phyloP scores from a whole-genome alignment of 1,139 yeast species.

The Hansenula sp. region DNA sequence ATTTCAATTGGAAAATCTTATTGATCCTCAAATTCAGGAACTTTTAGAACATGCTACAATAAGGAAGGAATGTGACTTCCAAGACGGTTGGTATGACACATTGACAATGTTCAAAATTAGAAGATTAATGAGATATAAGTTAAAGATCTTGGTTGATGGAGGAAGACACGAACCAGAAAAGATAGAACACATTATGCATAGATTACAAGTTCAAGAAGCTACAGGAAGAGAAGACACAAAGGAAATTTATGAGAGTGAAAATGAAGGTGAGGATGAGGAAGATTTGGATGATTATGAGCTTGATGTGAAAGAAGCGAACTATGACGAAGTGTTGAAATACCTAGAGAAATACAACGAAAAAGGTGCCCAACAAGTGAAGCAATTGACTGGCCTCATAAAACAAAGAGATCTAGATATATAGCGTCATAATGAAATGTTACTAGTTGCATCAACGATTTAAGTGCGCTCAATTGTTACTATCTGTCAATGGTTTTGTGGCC shows the following conservation, averaged over 20 bases:
- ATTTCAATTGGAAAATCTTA: conserved; percentile 78
- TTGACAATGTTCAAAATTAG: conserved; percentile 62
- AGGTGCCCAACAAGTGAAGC: conserved; percentile 35
- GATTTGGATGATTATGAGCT: conserved; percentile 13
- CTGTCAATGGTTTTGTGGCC: background rate
- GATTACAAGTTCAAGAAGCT: conserved; percentile 17
- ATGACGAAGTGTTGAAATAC: conserved; percentile 34
- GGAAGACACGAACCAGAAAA: conserved; percentile 29
- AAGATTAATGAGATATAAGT: conserved; percentile 66
- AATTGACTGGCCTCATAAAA: conserved; percentile 43
- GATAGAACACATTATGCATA: conserved; percentile 25
- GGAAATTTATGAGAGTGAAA: conserved; percentile 11
- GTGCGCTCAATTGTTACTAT: too few species aligned
- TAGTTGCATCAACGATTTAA: background rate
- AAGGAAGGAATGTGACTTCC: conserved; percentile 40
- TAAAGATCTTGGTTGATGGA: conserved; percentile 48
- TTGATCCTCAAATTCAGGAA: conserved; percentile 56
- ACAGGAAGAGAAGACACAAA: conserved; percentile 20
- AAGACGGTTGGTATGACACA: conserved; percentile 74
- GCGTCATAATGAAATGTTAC: background rate
- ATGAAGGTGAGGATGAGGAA: conserved; percentile 20
- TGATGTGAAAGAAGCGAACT: conserved; percentile 29
- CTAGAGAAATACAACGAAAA: conserved; percentile 30
- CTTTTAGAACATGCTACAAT: conserved; percentile 39
- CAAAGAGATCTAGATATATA: conserved; percentile 30